Conservation (phyloP, 345 rosid genomes). For the Salix brachista region DNA sequence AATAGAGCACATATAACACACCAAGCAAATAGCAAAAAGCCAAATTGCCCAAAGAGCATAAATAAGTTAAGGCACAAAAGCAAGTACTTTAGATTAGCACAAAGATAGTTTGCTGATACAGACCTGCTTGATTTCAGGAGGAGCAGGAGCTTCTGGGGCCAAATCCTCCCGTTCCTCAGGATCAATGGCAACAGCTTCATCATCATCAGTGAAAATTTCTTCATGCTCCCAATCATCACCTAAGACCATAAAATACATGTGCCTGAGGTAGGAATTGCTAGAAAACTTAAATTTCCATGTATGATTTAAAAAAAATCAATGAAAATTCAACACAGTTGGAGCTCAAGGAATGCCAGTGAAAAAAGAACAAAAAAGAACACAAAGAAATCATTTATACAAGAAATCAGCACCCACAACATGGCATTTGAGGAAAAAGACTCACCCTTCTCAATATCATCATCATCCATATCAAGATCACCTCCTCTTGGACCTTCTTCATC, state of each 20-base stretch:
- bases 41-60: not conserved
- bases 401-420: not conserved
- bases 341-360: not conserved
- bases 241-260: conserved; percentile 22
- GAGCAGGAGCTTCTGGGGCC: conserved; percentile 95
- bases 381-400: not conserved
- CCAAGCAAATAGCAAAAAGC: not conserved
- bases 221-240: conserved; percentile 99
- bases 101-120: not conserved
- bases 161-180: conserved; percentile 92
- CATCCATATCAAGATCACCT: conserved; percentile 88
- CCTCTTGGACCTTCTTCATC: conserved; percentile 95
- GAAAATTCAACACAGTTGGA: not conserved
- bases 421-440: conserved; percentile 9
- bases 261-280: not conserved
- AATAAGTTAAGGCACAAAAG: not conserved
- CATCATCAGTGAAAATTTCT: conserved; percentile 97
- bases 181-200: conserved; percentile 90
- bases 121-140: conserved; percentile 95
- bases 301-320: not conserved
- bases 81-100: not conserved
- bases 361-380: not conserved
- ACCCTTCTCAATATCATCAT: conserved; percentile 96
- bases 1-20: not conserved
- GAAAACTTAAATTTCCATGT: not conserved